Evolutionary conservation across 352 stramenopile genomes (phyloP).

Genomic region (Pythium coloratum): DNA sequence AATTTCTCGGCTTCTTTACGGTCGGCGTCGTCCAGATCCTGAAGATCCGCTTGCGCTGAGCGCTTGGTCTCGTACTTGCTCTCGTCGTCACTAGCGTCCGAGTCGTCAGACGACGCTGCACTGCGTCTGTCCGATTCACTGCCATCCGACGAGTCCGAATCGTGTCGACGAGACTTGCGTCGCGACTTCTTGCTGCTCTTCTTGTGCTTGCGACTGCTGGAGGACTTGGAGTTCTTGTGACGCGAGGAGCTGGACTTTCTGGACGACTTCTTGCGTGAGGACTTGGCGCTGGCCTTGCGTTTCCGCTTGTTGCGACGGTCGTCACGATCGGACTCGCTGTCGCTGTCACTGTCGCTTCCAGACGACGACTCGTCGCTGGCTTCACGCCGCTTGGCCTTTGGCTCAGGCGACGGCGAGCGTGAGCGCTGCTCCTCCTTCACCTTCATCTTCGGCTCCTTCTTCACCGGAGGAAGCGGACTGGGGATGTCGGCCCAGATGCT

Average conservation of each 20-base stretch:
- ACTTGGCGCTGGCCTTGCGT: slow-evolving; percentile 41
- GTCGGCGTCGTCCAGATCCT: slow-evolving; percentile 56
- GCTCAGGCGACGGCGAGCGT: slow-evolving; percentile 36
- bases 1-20: slow-evolving; percentile 84
- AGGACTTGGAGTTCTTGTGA: slow-evolving; percentile 34
- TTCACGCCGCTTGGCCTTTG: slow-evolving; percentile 21
- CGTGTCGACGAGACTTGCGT: slow-evolving; percentile 29
- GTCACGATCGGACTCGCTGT: slow-evolving; percentile 22
- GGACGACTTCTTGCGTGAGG: slow-evolving; percentile 35
- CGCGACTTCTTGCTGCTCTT: slow-evolving; percentile 27
- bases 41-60: slow-evolving; percentile 10
- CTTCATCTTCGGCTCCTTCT: slow-evolving; percentile 50
- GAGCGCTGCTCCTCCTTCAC: slow-evolving; percentile 32
- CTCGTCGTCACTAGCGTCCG: neutral
- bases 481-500: slow-evolving; percentile 79
- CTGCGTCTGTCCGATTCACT: slow-evolving; percentile 20
- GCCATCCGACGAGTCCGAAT: slow-evolving; percentile 21
- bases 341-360: slow-evolving; percentile 34
- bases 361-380: slow-evolving; percentile 10
- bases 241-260: slow-evolving; percentile 6
- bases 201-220: slow-evolving; percentile 28
- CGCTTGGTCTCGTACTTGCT: neutral
- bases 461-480: slow-evolving; percentile 52
- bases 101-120: slow-evolving; percentile 4
- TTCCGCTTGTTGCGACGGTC: slow-evolving; percentile 16